phyloP scores from a whole-genome alignment of 306 rosid species.

The Lithocarpus polystachyus region DNA sequence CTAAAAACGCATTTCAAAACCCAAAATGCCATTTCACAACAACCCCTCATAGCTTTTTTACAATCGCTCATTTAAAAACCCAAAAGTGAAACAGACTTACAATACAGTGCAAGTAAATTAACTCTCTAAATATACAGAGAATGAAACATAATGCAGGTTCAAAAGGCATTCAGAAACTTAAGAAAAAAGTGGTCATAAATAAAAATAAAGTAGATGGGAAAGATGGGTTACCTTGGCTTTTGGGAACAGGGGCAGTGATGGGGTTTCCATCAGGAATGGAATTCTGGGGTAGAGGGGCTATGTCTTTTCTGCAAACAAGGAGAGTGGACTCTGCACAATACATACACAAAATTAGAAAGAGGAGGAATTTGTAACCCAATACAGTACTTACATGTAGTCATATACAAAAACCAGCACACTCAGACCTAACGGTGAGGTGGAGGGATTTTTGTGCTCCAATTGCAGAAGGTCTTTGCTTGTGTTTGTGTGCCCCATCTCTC shows the following conservation, averaged over 20 bases:
- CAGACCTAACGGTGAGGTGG: constrained; percentile 54
- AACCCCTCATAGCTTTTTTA: too few relatives aligned
- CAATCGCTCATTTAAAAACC: too few relatives aligned
- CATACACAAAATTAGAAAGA: background rate
- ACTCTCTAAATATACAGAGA: background rate
- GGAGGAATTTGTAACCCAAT: background rate
- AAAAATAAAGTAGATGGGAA: background rate
- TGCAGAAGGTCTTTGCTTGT: constrained; percentile 75
- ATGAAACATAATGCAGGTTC: background rate
- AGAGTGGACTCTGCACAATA: constrained; percentile 47
- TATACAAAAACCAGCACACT: too few relatives aligned
- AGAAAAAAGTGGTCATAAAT: background rate
- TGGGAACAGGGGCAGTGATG: constrained; percentile 36
- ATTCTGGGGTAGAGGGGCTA: constrained; percentile 24
- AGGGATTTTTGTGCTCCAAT: constrained; percentile 46
- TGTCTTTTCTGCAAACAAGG: constrained; percentile 35
- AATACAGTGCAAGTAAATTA: too few relatives aligned
- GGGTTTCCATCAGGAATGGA: constrained; percentile 34
- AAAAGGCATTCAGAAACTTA: background rate
- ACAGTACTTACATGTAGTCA: background rate
- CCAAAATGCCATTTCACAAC: too few relatives aligned
- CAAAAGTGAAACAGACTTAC: too few relatives aligned
- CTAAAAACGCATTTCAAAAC: too few relatives aligned
- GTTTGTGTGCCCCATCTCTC: constrained; percentile 45
- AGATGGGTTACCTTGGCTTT: constrained; percentile 48